A percentile compares a stretch with the other conserved stretches of the same genome.
Conservation (phyloP, 208 protist genomes). For the Leishmania gerbilli region DNA sequence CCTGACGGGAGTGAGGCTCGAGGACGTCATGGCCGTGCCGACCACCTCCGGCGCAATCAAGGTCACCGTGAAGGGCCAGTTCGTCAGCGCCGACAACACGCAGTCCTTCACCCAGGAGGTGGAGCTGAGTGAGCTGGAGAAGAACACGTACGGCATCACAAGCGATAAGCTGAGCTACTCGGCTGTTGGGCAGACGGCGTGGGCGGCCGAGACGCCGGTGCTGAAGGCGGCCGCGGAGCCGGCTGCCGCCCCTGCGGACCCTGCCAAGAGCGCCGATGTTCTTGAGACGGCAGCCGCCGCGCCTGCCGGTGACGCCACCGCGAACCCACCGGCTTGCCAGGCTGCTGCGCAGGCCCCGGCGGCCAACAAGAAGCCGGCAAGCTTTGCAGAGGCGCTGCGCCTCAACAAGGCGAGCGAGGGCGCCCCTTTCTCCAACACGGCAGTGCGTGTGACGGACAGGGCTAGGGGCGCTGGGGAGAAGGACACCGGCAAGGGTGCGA, state of each 20-base stretch:
- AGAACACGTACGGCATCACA: conserved; percentile 58
- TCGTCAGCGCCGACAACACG: conserved; percentile 8
- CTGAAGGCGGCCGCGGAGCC: conserved; percentile 3
- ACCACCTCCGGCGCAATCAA: conserved; percentile 38
- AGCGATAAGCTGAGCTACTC: conserved; percentile 43
- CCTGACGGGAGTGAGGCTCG: conserved; percentile 38
- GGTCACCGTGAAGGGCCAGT: conserved; percentile 41
- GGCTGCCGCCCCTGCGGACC: background rate
- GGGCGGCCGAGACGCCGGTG: conserved; percentile 15
- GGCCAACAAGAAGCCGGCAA: conserved; percentile 41
- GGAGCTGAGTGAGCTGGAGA: conserved; percentile 54
- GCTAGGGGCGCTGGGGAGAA: conserved; percentile 14
- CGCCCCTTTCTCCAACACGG: conserved; percentile 21
- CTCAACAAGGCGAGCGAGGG: conserved; percentile 30
- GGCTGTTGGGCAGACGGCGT: conserved; percentile 1
- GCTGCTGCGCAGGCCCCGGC: background rate
- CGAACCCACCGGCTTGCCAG: background rate
- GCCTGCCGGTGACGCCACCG: background rate
- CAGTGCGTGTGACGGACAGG: conserved; percentile 29
- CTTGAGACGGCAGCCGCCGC: background rate
- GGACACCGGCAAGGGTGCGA: conserved; percentile 16
- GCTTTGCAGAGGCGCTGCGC: conserved; percentile 53
- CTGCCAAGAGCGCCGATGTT: conserved; percentile 1
- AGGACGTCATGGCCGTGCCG: conserved; percentile 31
- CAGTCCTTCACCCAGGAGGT: conserved; percentile 69